phyloP scores from a whole-genome alignment of 2,329 filamentous ascomycete species.

The Alternaria arborescens region DNA sequence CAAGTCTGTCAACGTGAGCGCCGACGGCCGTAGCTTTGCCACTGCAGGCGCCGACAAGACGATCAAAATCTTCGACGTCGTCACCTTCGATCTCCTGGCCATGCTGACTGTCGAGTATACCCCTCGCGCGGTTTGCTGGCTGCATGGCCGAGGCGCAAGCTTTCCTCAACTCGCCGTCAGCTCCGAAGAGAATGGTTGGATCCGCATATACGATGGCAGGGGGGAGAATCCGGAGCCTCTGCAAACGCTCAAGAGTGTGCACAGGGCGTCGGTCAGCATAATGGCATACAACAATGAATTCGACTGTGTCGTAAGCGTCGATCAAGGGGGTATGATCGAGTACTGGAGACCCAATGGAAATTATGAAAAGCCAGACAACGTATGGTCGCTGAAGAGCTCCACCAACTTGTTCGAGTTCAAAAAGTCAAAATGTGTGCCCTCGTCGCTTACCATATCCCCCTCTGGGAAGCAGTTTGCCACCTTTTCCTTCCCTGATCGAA shows the following conservation, averaged over 20 bases:
- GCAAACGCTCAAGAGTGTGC: conserved; percentile 80
- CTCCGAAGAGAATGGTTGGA: conserved; percentile 73
- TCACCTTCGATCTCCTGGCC: conserved; percentile 73
- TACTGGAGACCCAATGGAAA: conserved; percentile 86
- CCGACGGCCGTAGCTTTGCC: conserved; percentile 92
- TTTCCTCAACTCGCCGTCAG: conserved; percentile 86
- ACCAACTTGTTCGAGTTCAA: conserved; percentile 98
- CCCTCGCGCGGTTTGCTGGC: conserved; percentile 87
- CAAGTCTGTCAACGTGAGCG: conserved; percentile 81
- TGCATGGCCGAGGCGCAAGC: conserved; percentile 85
- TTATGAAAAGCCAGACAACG: conserved; percentile 90
- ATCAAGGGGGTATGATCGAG: conserved; percentile 92
- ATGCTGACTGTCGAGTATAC: conserved; percentile 80
- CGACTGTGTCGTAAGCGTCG: conserved; percentile 89
- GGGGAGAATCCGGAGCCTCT: conserved; percentile 80
- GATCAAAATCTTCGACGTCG: conserved; percentile 78
- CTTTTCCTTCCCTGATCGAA: conserved; percentile 91
- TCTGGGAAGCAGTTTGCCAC: conserved; percentile 86
- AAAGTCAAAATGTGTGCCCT: conserved; percentile 84
- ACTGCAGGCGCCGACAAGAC: conserved; percentile 82
- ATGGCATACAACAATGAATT: conserved; percentile 90
- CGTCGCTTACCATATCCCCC: conserved; percentile 84
- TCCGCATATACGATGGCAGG: conserved; percentile 87
- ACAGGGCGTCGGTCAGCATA: conserved; percentile 79
- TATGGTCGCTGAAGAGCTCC: conserved; percentile 92